These are phyloP conservation scores for Collariella sp. DNA, from an alignment of 495 filamentous ascomycete species.

Conservation along the genomic window DNA sequence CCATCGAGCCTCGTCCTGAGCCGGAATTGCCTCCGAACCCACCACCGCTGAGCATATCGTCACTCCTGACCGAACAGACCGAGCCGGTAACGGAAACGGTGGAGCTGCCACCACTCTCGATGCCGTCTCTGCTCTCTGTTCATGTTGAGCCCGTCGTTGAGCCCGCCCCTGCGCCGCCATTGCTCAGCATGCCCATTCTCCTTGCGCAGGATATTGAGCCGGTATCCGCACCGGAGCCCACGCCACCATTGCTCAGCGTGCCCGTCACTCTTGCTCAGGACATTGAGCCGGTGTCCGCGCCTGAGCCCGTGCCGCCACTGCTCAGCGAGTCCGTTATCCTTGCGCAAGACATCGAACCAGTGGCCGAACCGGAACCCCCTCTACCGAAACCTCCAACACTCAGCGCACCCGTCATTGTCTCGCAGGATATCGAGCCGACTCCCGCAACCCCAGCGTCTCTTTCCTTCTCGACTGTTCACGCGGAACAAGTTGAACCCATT, in stretches of 20 bases:
- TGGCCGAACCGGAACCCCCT: conserved; percentile 20
- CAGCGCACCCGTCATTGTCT: conserved; percentile 24
- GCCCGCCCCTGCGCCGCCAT: conserved; percentile 13
- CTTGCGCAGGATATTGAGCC: conserved; percentile 22
- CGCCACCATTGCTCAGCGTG: conserved; percentile 12
- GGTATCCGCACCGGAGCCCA: conserved; percentile 14
- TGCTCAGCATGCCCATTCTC: conserved; percentile 17
- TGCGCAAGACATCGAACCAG: conserved; percentile 18
- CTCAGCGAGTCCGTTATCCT: conserved; percentile 23
- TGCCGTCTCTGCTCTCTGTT: conserved; percentile 21
- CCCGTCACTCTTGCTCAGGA: conserved; percentile 15
- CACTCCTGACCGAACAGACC: conserved; percentile 13
- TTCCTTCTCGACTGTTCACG: conserved; percentile 18
- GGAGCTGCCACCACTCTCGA: conserved; percentile 13
- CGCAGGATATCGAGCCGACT: conserved; percentile 20
- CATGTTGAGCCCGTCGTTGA: conserved; percentile 22
- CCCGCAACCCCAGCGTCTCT: conserved; percentile 9
- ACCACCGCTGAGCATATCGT: conserved; percentile 12
- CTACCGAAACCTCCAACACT: conserved; percentile 14
- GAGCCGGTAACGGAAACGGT: conserved; percentile 20
- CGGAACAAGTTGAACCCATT: conserved; percentile 19
- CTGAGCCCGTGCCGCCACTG: conserved; percentile 11
- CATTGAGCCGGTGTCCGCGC: conserved; percentile 22
- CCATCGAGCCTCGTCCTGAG: conserved; percentile 23
- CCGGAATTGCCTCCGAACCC: neutral